Percentiles rank a stretch among this genome's conserved stretches.
Evolutionary conservation across 106 monocot species (phyloP).

Genomic region (Hemerocallis citrina): DNA sequence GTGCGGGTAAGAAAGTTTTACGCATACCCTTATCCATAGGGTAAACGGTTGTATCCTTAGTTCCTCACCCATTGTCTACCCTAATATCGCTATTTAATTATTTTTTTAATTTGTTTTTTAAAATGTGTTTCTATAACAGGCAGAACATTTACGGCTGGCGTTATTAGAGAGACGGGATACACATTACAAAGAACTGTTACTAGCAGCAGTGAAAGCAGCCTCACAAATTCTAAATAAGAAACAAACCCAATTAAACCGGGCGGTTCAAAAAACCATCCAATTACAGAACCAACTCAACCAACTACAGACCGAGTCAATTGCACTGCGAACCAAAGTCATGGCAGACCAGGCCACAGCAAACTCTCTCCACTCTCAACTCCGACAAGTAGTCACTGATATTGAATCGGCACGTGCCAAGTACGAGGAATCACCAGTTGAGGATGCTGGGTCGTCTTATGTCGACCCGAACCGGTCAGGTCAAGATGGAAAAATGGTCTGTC

Average conservation of each 20-base stretch:
- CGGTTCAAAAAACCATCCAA: constrained; percentile 17
- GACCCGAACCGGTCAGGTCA: constrained; percentile 13
- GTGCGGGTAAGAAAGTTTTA: too few relatives aligned
- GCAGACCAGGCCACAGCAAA: constrained; percentile 10
- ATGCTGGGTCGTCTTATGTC: constrained; percentile 38
- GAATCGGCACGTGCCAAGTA: constrained; percentile 4
- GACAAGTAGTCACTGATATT: constrained; percentile 15
- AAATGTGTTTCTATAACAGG: constrained; percentile 14
- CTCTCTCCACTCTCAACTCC: constrained; percentile 36
- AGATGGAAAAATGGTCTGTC: constrained; percentile 3
- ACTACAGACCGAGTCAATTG: constrained; percentile 19
- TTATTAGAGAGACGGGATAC: constrained; percentile 19
- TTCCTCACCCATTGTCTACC: too few relatives aligned
- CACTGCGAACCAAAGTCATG: constrained; percentile 31
- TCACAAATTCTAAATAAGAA: constrained; percentile 22
- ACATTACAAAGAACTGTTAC: constrained; percentile 20
- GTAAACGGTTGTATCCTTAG: too few relatives aligned
- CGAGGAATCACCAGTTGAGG: constrained; percentile 14
- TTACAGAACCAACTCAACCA: constrained; percentile 24
- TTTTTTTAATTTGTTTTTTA: too few relatives aligned
- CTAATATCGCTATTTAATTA: too few relatives aligned
- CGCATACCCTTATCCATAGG: too few relatives aligned
- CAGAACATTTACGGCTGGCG: constrained; percentile 27
- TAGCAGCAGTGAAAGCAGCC: constrained; percentile 19
- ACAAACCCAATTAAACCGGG: constrained; percentile 24